phyloP scores from a whole-genome alignment of 768 basidiomycete genomes.

The Pleurotus salmoneostramineus region DNA sequence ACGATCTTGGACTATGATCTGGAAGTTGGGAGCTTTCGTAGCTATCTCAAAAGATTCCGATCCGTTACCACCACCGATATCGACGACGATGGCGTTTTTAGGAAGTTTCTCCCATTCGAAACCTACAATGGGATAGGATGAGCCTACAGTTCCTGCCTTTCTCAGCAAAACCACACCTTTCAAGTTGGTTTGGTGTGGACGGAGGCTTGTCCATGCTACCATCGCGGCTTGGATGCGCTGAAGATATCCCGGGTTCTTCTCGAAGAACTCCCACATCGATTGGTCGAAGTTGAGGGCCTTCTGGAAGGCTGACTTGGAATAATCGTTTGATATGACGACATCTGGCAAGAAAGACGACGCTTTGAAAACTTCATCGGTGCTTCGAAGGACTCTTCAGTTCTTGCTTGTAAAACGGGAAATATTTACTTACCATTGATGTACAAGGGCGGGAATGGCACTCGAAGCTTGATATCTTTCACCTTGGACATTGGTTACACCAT shows the following conservation, averaged over 20 bases:
- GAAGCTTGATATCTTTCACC: conserved; percentile 9
- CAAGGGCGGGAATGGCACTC: conserved; percentile 11
- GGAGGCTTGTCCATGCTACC: conserved; percentile 8
- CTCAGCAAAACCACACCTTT: background rate
- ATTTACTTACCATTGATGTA: conserved; percentile 13
- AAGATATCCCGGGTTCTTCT: conserved; percentile 7
- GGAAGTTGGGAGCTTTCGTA: conserved; percentile 9
- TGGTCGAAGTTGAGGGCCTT: background rate
- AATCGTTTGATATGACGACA: conserved; percentile 7
- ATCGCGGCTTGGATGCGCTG: conserved; percentile 11
- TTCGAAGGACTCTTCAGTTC: background rate
- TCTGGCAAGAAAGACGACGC: conserved; percentile 16
- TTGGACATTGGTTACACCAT: conserved; percentile 5
- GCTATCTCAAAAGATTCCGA: conserved; percentile 11
- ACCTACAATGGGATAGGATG: conserved; percentile 6
- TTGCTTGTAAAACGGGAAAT: background rate
- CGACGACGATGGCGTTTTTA: conserved; percentile 9
- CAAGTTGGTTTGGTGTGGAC: conserved; percentile 5
- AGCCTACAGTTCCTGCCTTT: background rate
- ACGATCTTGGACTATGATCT: conserved; percentile 15
- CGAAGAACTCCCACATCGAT: conserved; percentile 10
- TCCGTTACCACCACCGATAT: conserved; percentile 15
- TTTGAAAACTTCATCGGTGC: conserved; percentile 18
- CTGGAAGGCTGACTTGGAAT: conserved; percentile 1
- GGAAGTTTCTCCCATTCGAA: conserved; percentile 17